A percentile compares a stretch with the other conserved stretches of the same genome.
Conservation (phyloP, 2,329 filamentous ascomycete species). For the Neonectria hederae region DNA sequence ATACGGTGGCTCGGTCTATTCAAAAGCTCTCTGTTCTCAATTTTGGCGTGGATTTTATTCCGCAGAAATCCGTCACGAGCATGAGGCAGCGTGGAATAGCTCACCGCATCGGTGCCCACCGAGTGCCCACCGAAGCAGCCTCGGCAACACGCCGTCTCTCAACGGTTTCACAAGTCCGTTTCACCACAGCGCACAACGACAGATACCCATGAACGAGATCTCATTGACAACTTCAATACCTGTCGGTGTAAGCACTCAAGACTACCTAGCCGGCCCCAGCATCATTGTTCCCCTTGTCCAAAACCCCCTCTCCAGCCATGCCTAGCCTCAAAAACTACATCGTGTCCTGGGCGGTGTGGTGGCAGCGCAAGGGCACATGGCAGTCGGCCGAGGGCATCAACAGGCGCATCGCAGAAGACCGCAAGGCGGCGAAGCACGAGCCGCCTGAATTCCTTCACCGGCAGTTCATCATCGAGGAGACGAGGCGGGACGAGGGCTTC, state of each 20-base stretch:
- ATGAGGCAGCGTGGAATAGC: neutral
- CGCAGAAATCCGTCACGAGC: neutral
- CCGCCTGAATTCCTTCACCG: conserved; percentile 41
- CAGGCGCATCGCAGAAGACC: conserved; percentile 37
- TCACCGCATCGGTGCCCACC: conserved; percentile 22
- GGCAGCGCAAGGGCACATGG: conserved; percentile 40
- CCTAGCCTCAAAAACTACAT: conserved; percentile 41
- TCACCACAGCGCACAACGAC: neutral
- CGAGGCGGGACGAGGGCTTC: conserved; percentile 30
- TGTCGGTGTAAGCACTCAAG: neutral
- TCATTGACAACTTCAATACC: neutral
- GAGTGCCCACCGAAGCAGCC: conserved; percentile 1
- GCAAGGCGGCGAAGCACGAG: conserved; percentile 28
- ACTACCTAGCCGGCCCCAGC: neutral
- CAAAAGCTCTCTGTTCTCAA: neutral
- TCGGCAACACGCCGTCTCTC: conserved; percentile 10
- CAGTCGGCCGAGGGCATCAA: conserved; percentile 37
- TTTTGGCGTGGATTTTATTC: neutral
- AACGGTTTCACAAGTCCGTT: neutral
- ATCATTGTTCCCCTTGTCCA: neutral
- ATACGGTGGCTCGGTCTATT: neutral
- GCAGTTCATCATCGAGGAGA: conserved; percentile 41
- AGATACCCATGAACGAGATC: neutral
- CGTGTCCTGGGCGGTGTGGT: conserved; percentile 43
- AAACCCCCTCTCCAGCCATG: conserved; percentile 27